phyloP scores from a whole-genome alignment of 306 rosid species.

The Pterocarpus santalinus region DNA sequence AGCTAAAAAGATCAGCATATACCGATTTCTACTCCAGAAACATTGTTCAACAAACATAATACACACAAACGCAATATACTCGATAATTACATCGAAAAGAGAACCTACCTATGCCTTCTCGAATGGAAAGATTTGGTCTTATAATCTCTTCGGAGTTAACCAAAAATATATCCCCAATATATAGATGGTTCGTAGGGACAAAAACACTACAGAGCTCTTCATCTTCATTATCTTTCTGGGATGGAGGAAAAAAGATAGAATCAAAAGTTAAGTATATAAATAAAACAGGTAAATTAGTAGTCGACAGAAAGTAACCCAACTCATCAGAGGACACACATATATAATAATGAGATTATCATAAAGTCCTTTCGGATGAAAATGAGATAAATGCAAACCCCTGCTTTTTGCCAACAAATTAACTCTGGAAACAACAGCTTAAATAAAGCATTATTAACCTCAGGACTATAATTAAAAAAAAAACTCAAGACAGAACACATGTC shows the following conservation, averaged over 20 bases:
- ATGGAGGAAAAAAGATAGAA: constrained; percentile 24
- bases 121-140: constrained; percentile 88
- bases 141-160: constrained; percentile 80
- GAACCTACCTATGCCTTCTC: constrained; percentile 89
- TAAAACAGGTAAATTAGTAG: constrained; percentile 19
- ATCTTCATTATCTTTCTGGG: constrained; percentile 80
- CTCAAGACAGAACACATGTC: background rate
- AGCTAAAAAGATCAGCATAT: background rate
- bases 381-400: constrained; percentile 16
- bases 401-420: constrained; percentile 16
- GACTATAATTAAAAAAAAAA: background rate
- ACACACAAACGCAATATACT: constrained; percentile 7
- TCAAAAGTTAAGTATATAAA: constrained; percentile 29
- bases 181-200: constrained; percentile 91
- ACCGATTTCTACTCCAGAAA: constrained; percentile 1
- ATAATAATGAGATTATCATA: constrained; percentile 22
- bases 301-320: constrained; percentile 14
- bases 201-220: constrained; percentile 93
- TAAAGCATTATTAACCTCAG: constrained; percentile 14
- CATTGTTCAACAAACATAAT: background rate
- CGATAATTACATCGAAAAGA: constrained; percentile 4
- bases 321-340: constrained; percentile 25
- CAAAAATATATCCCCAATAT: constrained; percentile 84
- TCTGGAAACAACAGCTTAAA: constrained; percentile 6
- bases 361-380: constrained; percentile 17